Percentiles rank a stretch among this genome's conserved stretches.
phyloP scores from a whole-genome alignment of 2,329 filamentous ascomycete genomes.

The Verticillium nubilum region DNA sequence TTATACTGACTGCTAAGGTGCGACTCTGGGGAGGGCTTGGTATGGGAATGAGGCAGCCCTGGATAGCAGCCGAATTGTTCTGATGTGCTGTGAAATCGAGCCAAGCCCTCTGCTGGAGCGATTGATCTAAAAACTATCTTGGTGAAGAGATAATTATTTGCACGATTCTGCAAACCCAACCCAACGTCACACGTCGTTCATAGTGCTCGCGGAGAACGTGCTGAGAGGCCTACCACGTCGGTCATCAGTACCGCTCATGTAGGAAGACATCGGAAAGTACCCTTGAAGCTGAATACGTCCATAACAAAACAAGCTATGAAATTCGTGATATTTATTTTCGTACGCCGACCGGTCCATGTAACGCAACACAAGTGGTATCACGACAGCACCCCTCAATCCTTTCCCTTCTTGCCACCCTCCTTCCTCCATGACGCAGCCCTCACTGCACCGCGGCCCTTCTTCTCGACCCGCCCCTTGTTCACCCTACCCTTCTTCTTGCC shows the following conservation, averaged over 20 bases:
- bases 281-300: neutral
- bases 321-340: neutral
- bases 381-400: neutral
- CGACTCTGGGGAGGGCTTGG: neutral
- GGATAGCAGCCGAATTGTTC: neutral
- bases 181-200: too few species aligned
- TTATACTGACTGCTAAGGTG: neutral
- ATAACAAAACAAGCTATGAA: neutral
- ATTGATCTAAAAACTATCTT: too few species aligned
- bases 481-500: constrained; percentile 46
- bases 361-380: neutral
- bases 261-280: neutral
- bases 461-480: constrained; percentile 24
- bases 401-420: constrained; percentile 16
- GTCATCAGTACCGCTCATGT: too few species aligned
- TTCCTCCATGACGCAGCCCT: constrained; percentile 41
- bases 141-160: too few species aligned
- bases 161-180: too few species aligned
- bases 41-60: neutral
- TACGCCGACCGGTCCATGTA: neutral
- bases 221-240: too few species aligned
- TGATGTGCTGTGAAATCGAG: too few species aligned
- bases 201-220: too few species aligned
- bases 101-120: too few species aligned
- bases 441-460: constrained; percentile 29